Evolutionary conservation across 2,329 filamentous ascomycete species (phyloP), one percentile per base, ranked within the genome.

Genomic region (Ascochyta viciae-villosae): DNA sequence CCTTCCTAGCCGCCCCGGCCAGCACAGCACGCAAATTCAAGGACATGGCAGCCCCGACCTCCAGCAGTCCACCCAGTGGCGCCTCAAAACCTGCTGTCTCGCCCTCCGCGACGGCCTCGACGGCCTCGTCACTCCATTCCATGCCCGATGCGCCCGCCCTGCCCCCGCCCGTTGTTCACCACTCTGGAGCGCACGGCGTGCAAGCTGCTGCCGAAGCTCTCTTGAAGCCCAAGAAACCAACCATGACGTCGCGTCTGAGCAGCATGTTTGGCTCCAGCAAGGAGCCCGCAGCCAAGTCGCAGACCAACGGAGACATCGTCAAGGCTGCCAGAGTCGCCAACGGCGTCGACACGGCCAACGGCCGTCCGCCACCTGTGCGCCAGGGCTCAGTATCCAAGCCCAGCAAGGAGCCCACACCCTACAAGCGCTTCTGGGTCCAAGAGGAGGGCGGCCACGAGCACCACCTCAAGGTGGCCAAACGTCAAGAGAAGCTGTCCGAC

Each of bases 401-500:
- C 6, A 57, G 70, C 34, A 67, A 67, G 24, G 71, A 70, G 54
- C 74, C 72, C 53, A 62, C 59, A 29, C 69, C 65, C 38, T 76
- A 71, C 61, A 71, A 65, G 62, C 76, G 86, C 34, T 89, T 88
- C 72, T 86, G 86, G 75, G 60, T 81, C 22, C 78, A 83, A 44
- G 78, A 85, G 1, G 84, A 89, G 60, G 90, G 91, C 61, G 85
- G 87, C 33, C 95, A 99, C 71, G 88, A 90, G 68, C 95, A 99
- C 74, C 87, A 91, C 67, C 86, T 99, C 61, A 95, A 91, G 78
- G 93, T 91, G 59, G 90, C 91, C 58, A 92, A 91, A 74, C 87
- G 95, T 54, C 94, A 99, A 76, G 94, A 99, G 78, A 98, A 97
- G 78, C 82, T 99, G 52, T 89, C 90, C 19, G 92, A 96, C 75